These are phyloP conservation scores for Globisporangium parvum DNA, from an alignment of 352 stramenopile genomes.

Conservation along the genomic window DNA sequence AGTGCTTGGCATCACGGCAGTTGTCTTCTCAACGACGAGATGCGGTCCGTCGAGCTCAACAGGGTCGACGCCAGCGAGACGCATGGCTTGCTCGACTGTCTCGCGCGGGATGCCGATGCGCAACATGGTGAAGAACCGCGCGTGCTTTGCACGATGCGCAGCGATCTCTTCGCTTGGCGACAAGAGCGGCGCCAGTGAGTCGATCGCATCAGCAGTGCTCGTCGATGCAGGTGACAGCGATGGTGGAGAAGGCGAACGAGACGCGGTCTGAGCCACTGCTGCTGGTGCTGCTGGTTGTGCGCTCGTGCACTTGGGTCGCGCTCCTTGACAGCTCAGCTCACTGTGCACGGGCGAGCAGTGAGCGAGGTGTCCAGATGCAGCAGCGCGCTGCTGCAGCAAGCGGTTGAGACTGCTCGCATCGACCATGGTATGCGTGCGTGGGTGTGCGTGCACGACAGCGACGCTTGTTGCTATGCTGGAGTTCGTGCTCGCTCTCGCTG, in stretches of 20 bases:
- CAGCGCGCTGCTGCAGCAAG: slow-evolving; percentile 6
- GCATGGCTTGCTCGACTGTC: slow-evolving; percentile 48
- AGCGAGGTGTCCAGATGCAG: not conserved
- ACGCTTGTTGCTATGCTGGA: not conserved
- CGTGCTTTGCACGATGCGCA: slow-evolving; percentile 31
- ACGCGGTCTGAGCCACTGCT: not conserved
- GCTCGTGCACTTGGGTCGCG: not conserved
- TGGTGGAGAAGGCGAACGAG: not conserved
- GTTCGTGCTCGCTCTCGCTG: too few species aligned
- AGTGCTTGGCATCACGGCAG: not conserved
- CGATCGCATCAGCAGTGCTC: not conserved
- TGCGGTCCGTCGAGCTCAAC: slow-evolving; percentile 15
- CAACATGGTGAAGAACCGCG: slow-evolving; percentile 49
- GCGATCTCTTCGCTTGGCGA: slow-evolving; percentile 23
- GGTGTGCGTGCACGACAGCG: not conserved
- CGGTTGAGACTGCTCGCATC: not conserved
- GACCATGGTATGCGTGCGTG: not conserved
- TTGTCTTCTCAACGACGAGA: not conserved
- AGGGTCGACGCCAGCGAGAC: slow-evolving; percentile 29
- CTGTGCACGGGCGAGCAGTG: not conserved
- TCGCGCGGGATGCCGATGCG: slow-evolving; percentile 34
- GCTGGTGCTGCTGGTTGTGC: not conserved
- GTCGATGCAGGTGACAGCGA: too few species aligned
- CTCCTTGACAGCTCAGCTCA: not conserved
- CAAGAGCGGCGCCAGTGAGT: not conserved